phyloP scores from a whole-genome alignment of 1,284 basidiomycete genomes.

The Pascua guehoae region DNA sequence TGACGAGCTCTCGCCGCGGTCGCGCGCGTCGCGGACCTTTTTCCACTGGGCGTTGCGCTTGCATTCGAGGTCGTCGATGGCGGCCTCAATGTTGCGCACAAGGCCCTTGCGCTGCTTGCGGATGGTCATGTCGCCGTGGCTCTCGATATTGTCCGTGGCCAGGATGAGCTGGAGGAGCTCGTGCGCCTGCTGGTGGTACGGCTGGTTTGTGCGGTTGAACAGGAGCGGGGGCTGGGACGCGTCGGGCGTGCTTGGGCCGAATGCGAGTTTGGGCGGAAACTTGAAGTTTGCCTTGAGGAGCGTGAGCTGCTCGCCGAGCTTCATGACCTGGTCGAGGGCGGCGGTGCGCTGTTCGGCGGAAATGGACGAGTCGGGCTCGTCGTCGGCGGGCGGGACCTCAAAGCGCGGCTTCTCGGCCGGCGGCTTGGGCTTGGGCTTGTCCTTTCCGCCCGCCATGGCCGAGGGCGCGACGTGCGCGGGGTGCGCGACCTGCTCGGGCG shows the following conservation, averaged over 20 bases:
- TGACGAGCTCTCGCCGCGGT: conserved; percentile 33
- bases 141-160: conserved; percentile 64
- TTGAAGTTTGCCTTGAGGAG: conserved; percentile 28
- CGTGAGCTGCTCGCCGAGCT: conserved; percentile 30
- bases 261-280: conserved; percentile 40
- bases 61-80: conserved; percentile 57
- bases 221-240: conserved; percentile 42
- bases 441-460: too few species aligned
- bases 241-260: conserved; percentile 24
- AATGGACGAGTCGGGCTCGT: neutral
- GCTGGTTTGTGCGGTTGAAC: conserved; percentile 57
- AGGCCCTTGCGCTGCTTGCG: conserved; percentile 59
- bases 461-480: too few species aligned
- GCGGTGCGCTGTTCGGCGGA: neutral
- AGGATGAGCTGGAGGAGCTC: conserved; percentile 61
- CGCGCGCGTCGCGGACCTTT: conserved; percentile 26
- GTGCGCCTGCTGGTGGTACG: conserved; percentile 60
- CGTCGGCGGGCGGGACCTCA: neutral
- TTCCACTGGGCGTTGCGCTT: conserved; percentile 48
- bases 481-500: too few species aligned
- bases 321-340: conserved; percentile 19
- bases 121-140: conserved; percentile 59
- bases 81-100: conserved; percentile 61
- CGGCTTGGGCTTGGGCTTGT: too few species aligned
- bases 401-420: too few species aligned